A percentile compares a stretch with the other conserved stretches of the same genome.
Evolutionary conservation across 1,284 basidiomycete species (phyloP).

Genomic region (Leccinum fallax): DNA sequence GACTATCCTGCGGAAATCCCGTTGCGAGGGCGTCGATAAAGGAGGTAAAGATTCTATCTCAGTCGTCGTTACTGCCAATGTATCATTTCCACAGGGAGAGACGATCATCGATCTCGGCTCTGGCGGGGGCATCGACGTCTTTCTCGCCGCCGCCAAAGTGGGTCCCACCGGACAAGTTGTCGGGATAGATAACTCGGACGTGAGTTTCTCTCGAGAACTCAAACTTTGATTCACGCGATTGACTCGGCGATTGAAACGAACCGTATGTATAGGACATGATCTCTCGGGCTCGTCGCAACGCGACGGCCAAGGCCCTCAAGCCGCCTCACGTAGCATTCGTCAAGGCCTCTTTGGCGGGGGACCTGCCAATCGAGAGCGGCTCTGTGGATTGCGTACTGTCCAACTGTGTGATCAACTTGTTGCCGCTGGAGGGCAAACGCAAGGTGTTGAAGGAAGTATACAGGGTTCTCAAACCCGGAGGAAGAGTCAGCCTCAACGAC

Average conservation of each 20-base stretch:
- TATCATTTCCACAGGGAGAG: constrained; percentile 45
- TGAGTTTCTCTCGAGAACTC: constrained; percentile 23
- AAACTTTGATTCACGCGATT: neutral
- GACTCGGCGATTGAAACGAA: neutral
- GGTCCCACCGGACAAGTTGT: constrained; percentile 51
- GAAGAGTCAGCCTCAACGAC: constrained; percentile 45
- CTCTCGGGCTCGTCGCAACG: constrained; percentile 47
- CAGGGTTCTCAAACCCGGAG: constrained; percentile 53
- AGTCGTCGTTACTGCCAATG: neutral
- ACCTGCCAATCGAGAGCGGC: constrained; percentile 47
- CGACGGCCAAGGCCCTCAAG: constrained; percentile 28
- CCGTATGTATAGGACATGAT: constrained; percentile 47
- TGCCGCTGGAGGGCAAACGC: constrained; percentile 44
- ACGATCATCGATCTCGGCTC: constrained; percentile 55
- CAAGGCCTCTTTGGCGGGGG: constrained; percentile 42
- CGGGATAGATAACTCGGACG: constrained; percentile 52
- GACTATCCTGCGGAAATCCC: constrained; percentile 54
- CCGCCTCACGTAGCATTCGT: constrained; percentile 52
- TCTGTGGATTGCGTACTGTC: constrained; percentile 56
- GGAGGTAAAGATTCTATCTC: constrained; percentile 35
- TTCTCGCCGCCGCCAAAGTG: constrained; percentile 51
- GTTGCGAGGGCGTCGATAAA: constrained; percentile 45
- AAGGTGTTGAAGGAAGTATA: constrained; percentile 45
- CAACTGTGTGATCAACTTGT: constrained; percentile 56
- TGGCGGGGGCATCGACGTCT: constrained; percentile 55